Evolutionary conservation across 2,329 filamentous ascomycete species (phyloP), one percentile per base, ranked within the genome.

Genomic region (Biscogniauxia marginata): DNA sequence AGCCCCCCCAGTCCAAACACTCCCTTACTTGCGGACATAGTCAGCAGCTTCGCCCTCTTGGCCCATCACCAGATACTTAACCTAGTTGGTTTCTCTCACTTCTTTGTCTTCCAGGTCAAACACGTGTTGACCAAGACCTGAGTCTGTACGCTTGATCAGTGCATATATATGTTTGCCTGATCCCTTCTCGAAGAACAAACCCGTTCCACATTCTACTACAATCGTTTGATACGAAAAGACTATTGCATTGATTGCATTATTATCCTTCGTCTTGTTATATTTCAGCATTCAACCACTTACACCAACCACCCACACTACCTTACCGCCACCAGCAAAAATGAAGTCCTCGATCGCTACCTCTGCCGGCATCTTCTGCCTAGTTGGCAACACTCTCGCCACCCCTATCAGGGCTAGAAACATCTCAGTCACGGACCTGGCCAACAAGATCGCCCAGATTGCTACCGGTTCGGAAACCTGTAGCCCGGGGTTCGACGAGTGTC

Each of bases 401-500:
- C 67, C 67, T 7, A 55, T 61, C 20, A 25, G 39, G 0, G 57
- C 8, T 46, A 56, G 19, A 13, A 57, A 23, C 21, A 61, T 56
- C 50, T 49, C 62, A 2, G 70, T 75, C 8, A 68, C 69, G 19
- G 65, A 70, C 34, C 74, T 79, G 61, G 73, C 89, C 65, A 68
- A 70, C 58, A 54, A 71, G 50, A 84, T 90, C 24, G 56, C 62
- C 2, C 5, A 16, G 30, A n/a, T 39, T 68, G 81, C 83, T n/a
- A 84, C 87, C 3, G 69, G 64, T 2, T 84, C 87, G 1, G 68
- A 70, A 18, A 70, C 74, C 8, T 91, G 88, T 75, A 71, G 72
- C 48, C 56, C 71, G 1, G 76, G 73, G 45, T 68, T 77, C 13
- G 75, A 72, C 16, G 85, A 91, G 65, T 93, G 90, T 74, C 79